Evolutionary conservation across 2,329 filamentous ascomycete genomes (phyloP), one percentile per base, ranked within the genome.

Genomic region (Niveomyces coronatus): DNA sequence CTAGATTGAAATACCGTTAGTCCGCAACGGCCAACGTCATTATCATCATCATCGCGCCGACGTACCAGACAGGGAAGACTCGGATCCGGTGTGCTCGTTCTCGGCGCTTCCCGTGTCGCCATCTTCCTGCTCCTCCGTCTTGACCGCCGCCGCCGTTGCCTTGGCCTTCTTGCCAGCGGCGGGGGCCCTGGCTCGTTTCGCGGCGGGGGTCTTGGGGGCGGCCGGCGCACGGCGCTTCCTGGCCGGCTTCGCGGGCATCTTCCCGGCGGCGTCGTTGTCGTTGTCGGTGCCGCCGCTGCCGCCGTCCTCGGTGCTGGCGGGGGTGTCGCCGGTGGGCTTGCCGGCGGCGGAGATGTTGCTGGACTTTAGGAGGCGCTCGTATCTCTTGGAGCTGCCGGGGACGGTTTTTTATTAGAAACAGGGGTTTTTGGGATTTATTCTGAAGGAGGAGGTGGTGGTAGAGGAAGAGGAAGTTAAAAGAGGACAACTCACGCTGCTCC

Each of bases 321-420:
- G 23, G 13, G 23, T 8, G 23, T 48, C 16, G 20, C 13, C n/a
- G n/a, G 28, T 31, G 4, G 27, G 5, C 33, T 40, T 40, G 26
- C 15, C 31, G 10, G 15, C 48, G 33, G 22, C 23, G 11, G 19
- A 47, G 34, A 79, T 70, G 18, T 65, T 67, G 45, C 78, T 63
- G 8, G 68, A 59, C 53, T 79, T 78, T 58, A 80, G 64, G 52
- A 84, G 67, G 22, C 79, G 71, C 55, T 80, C 75, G 49, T 79
- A 83, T 47, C 79, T 65, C 58, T 83, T 83, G 45, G 76, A 71
- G 2, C 79, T 83, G 49, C n/a, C n/a, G n/a, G n/a, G n/a, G 43
- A 11, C 19, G 10, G 13, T 40, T 13, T 19, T 32, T 41, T 19
- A 40, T 22, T 17, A 30, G 13, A 24, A 22, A 9, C 15, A 24